These are phyloP conservation scores for Chloris gayana DNA, from an alignment of 176 grass and related monocot genomes.

Conservation along the genomic window DNA sequence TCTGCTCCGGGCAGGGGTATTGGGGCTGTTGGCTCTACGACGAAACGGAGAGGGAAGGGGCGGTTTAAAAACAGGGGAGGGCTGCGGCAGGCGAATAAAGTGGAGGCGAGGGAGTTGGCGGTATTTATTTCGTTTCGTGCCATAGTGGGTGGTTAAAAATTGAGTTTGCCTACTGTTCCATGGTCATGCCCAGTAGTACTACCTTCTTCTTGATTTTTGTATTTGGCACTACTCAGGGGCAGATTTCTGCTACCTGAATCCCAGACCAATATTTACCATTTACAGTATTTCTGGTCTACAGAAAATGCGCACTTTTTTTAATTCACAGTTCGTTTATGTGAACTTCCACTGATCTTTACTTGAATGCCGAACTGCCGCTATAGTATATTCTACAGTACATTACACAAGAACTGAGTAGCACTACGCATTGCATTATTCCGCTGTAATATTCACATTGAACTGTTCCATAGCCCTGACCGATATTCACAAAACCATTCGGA, in stretches of 20 bases:
- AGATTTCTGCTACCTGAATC: background rate
- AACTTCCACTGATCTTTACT: background rate
- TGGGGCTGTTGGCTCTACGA: background rate
- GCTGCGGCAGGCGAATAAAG: constrained; percentile 8
- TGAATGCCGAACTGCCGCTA: too few species aligned
- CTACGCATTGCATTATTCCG: too few species aligned
- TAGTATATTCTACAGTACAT: too few species aligned
- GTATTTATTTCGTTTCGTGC: constrained; percentile 9
- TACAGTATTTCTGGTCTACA: background rate
- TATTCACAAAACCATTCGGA: background rate
- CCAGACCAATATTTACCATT: background rate
- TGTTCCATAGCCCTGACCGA: too few species aligned
- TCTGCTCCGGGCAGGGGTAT: background rate
- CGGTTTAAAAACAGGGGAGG: constrained; percentile 40
- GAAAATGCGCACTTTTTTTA: background rate
- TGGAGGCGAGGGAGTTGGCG: constrained; percentile 25
- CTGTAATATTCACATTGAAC: background rate
- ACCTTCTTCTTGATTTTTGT: background rate
- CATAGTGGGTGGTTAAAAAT: background rate
- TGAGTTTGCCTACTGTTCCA: background rate
- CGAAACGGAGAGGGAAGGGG: constrained; percentile 4
- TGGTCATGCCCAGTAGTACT: background rate
- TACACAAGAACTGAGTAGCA: too few species aligned
- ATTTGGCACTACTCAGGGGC: background rate
- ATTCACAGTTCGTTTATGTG: background rate